Base-by-base conservation (phyloP, 2,329 filamentous ascomycete genomes). In the Calonectria pseudoreteaudii region DNA sequence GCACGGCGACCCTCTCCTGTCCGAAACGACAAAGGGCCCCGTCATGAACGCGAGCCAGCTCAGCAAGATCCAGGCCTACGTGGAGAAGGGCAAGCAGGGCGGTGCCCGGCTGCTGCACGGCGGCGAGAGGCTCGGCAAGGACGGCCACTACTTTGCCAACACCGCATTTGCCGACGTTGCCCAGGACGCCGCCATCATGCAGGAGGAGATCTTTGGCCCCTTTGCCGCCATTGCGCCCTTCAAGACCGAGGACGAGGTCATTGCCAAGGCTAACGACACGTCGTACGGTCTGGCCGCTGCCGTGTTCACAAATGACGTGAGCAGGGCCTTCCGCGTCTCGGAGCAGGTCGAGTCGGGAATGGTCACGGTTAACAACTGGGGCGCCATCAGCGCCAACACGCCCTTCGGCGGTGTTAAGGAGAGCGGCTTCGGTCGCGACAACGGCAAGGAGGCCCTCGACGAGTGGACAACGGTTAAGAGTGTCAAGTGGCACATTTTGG, bases 21-120 rank as follows among this genome's bases (percentile, higher is more conserved):
- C 68, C 4, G 71, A 75, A 4, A 93, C 80, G 11, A 77, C 76
- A 38, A 79, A 80, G 66, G 80, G 81, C 9, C 81, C 81, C 4
- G 77, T 81, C 79, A 90, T 93, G 70, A 91, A 90, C 23, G 90
- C 91, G 81, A 81, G 86, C 30, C 93, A 94, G 80, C 91, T 90
- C 77, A 91, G 93, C 50, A 86, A 90, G 20, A 88, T 95, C 4
- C 85, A 94, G 20, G 87, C 87, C 1, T 94, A 92, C 82, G 91
- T 94, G 66, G 30, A 73, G 7, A 74, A 72, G 30, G 78, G 69
- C 8, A 75, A 77, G 47, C n/a, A 73, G 13, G 70, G 69, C 2
- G 76, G 76, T 16, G 71, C 73, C 1, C 66, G 65, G 1, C 47
- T 77, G 2, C 70, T 79, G 0, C 66, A 77, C 31, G 79, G 80